Base-by-base conservation (phyloP, 2,329 filamentous ascomycete species). In the Cladophialophora exuberans region DNA sequence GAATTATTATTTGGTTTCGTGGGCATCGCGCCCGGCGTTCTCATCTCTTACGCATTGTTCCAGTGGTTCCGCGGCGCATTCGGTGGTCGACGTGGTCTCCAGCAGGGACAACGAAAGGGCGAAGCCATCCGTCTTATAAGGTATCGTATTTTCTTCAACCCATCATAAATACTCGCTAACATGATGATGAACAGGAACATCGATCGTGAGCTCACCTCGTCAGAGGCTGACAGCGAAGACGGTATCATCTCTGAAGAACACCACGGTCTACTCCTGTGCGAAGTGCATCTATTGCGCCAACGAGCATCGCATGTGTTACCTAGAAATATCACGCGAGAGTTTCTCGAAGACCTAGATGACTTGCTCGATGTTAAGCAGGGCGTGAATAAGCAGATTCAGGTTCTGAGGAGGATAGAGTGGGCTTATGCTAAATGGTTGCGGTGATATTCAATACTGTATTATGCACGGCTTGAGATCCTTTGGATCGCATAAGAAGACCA, bases 1-100 rank as follows among this genome's bases (percentile, higher is more conserved):
- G 93, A 99, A 69, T 81, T 99, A 43, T 89, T 99, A 20, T 99
- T 99, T 74, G 94, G 81, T 73, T 96, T 99, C 67, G 87, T 99
- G 31, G 92, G 92, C 4, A 78, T 99, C 22, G 97, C 94, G 0
- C 94, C 94, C 0, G 93, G 94, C 10, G 82, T 97, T n/a, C 76
- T 99, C 25, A 89, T 97, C 31, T 88, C 87, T 1, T 84, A 93
- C 59, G 86, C 84, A n/a, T 73, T 85, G 9, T 73, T 87, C 42
- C 84, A 84, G 61, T 97, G 93, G 77, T 69, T 96, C 1, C 79
- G 81, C 31, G 80, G 83, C 15, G 69, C 85, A 1, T 83, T 96
- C 55, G 88, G 87, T 38, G 87, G 82, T 58, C 84, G 89, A 43
- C 85, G 79, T 64, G 89, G 91, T 11, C 74, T 86, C 43, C 82